Conservation (phyloP, 208 protist genomes). For the Crithidia fasciculata region DNA sequence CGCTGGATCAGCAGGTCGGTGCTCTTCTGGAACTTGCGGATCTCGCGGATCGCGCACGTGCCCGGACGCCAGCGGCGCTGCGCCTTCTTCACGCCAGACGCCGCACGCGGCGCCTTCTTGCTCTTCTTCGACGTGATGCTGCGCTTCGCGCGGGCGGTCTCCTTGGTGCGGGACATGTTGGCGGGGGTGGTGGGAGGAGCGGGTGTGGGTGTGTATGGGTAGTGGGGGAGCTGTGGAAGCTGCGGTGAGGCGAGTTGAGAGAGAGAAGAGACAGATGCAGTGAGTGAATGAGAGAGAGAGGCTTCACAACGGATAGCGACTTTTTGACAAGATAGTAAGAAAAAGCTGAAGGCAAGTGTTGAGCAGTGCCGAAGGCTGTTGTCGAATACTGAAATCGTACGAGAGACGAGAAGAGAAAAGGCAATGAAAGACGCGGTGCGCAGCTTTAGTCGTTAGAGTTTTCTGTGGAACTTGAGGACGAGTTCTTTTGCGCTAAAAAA, state of each 20-base stretch:
- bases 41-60: slow-evolving; percentile 98
- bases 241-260: neutral
- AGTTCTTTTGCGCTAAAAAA: too few relatives aligned
- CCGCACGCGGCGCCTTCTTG: slow-evolving; percentile 96
- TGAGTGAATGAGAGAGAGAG: too few relatives aligned
- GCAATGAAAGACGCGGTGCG: too few relatives aligned
- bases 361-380: too few relatives aligned
- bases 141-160: neutral
- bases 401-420: too few relatives aligned
- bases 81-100: slow-evolving; percentile 96
- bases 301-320: too few relatives aligned
- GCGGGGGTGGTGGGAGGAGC: neutral
- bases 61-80: slow-evolving; percentile 96
- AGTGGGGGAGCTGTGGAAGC: slow-evolving; percentile 11
- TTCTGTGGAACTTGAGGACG: too few relatives aligned
- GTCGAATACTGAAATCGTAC: too few relatives aligned
- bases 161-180: neutral
- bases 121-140: slow-evolving; percentile 80
- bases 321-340: neutral
- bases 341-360: too few relatives aligned
- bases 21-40: slow-evolving; percentile 88
- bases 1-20: slow-evolving; percentile 91
- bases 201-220: slow-evolving; percentile 1
- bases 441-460: too few relatives aligned
- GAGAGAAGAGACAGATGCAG: too few relatives aligned